Conservation (phyloP, 441 rosid species). For the Isatis lusitanica region DNA sequence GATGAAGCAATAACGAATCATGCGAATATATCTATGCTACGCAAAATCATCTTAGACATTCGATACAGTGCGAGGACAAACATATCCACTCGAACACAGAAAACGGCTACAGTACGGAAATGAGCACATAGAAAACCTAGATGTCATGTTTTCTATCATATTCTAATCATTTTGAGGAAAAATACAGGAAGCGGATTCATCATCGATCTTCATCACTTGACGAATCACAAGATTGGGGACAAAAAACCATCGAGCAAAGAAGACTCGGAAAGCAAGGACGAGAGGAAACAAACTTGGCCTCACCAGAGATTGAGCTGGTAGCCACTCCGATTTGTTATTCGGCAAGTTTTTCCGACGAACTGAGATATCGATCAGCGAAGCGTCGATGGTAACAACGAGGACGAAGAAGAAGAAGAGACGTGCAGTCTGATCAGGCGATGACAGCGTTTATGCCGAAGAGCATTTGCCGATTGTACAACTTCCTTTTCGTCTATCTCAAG, state of each 20-base stretch:
- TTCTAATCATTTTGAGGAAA: neutral
- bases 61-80: neutral
- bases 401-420: conserved; percentile 26
- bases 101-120: conserved; percentile 16
- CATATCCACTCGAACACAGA: conserved; percentile 8
- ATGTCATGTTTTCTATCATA: conserved; percentile 12
- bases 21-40: neutral
- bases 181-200: neutral
- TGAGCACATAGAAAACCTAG: conserved; percentile 34
- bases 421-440: conserved; percentile 42
- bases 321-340: conserved; percentile 24
- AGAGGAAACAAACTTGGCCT: conserved; percentile 12
- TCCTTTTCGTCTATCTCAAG: conserved; percentile 8
- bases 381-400: conserved; percentile 34
- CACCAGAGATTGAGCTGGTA: conserved; percentile 38
- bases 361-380: conserved; percentile 24
- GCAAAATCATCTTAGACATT: neutral
- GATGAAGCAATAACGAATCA: neutral
- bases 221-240: conserved; percentile 11
- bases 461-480: conserved; percentile 19
- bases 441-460: conserved; percentile 35
- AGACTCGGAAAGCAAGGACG: conserved; percentile 14
- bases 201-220: conserved; percentile 23
- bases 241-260: conserved; percentile 18
- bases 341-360: conserved; percentile 20